A percentile compares a stretch with the other conserved stretches of the same genome.
phyloP scores from a whole-genome alignment of 306 rosid genomes.

The Cicer pinnatifidum region DNA sequence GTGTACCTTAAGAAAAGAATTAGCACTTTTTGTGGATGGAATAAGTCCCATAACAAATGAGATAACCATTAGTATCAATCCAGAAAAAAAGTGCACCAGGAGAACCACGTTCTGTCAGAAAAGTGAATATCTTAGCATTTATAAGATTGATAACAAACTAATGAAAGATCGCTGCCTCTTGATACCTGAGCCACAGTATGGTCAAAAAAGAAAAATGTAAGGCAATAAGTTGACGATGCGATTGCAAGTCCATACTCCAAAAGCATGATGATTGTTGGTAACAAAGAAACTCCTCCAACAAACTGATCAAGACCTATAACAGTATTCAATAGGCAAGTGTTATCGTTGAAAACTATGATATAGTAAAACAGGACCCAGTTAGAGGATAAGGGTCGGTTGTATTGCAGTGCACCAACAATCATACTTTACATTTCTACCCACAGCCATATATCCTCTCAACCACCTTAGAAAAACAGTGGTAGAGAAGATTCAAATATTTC shows the following conservation, averaged over 20 bases:
- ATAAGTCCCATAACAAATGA: conserved; percentile 92
- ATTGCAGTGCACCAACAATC: conserved; percentile 12
- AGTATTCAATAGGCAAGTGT: conserved; percentile 35
- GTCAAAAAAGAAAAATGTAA: conserved; percentile 87
- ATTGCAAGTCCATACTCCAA: conserved; percentile 88
- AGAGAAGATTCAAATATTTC: not conserved
- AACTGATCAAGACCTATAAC: conserved; percentile 86
- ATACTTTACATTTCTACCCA: conserved; percentile 17
- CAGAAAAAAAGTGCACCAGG: conserved; percentile 83
- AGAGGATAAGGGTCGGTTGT: conserved; percentile 13
- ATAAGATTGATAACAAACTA: conserved; percentile 32
- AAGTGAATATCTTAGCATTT: conserved; percentile 44
- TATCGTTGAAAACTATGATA: conserved; percentile 27
- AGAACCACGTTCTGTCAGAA: conserved; percentile 85
- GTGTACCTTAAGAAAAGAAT: conserved; percentile 88
- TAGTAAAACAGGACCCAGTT: conserved; percentile 21
- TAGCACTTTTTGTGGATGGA: conserved; percentile 65
- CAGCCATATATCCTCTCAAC: conserved; percentile 24
- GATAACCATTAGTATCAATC: conserved; percentile 88
- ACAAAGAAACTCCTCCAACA: conserved; percentile 78
- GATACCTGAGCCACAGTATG: conserved; percentile 92
- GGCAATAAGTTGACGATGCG: conserved; percentile 94
- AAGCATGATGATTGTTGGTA: conserved; percentile 71
- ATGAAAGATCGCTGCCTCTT: conserved; percentile 36
- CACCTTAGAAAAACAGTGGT: conserved; percentile 17